Percentiles rank a stretch among this genome's conserved stretches.
Evolutionary conservation across 108 stramenopile species (phyloP).

Genomic region (Stephanodiscus minutulus): DNA sequence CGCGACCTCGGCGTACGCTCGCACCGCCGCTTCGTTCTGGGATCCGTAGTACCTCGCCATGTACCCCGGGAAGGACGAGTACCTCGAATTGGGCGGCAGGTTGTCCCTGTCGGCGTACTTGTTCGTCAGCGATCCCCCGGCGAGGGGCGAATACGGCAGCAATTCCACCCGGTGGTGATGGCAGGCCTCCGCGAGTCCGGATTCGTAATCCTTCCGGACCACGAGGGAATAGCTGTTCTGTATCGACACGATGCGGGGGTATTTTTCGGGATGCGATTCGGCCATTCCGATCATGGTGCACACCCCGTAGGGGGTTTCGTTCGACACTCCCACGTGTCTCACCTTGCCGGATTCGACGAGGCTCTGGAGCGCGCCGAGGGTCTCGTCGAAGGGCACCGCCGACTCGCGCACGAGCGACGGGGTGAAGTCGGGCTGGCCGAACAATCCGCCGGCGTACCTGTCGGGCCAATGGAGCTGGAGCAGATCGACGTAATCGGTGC

Average conservation of each 20-base stretch:
- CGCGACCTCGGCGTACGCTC: constrained; percentile 74
- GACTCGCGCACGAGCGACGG: constrained; percentile 53
- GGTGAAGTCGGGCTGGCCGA: constrained; percentile 79
- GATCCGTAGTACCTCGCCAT: constrained; percentile 79
- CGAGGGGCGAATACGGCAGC: constrained; percentile 85
- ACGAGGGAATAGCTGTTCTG: constrained; percentile 91
- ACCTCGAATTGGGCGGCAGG: constrained; percentile 51
- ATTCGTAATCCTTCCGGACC: constrained; percentile 86
- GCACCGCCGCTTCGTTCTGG: constrained; percentile 70
- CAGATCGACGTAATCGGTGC: constrained; percentile 93
- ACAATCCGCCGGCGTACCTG: constrained; percentile 79
- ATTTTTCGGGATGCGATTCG: constrained; percentile 60
- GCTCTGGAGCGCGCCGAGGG: constrained; percentile 73
- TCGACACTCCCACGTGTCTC: constrained; percentile 83
- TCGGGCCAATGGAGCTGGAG: constrained; percentile 95
- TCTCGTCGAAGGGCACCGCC: constrained; percentile 81
- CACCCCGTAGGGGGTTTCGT: constrained; percentile 94
- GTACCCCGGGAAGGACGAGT: constrained; percentile 84
- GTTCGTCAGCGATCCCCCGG: constrained; percentile 86
- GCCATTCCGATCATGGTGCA: constrained; percentile 75
- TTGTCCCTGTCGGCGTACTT: constrained; percentile 64
- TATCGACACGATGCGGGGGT: constrained; percentile 81
- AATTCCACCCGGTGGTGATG: constrained; percentile 86
- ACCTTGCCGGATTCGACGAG: constrained; percentile 82
- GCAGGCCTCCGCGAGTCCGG: constrained; percentile 86